phyloP scores from a whole-genome alignment of 2,329 filamentous ascomycete genomes.

The Fonsecaea erecta region DNA sequence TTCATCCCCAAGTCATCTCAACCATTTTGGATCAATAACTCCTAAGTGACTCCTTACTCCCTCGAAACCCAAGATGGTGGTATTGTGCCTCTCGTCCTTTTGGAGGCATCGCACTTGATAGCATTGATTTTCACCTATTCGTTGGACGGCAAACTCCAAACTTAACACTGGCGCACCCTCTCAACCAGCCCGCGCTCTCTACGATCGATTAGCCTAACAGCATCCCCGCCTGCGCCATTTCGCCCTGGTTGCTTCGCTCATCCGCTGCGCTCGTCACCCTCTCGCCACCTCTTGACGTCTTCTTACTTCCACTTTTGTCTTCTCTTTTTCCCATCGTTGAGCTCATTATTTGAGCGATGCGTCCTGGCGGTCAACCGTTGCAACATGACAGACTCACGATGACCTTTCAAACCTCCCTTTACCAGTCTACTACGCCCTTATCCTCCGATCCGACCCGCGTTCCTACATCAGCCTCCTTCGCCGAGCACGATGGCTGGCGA shows the following conservation, averaged over 20 bases:
- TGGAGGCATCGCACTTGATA: constrained; percentile 27
- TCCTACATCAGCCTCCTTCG: constrained; percentile 18
- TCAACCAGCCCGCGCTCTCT: neutral
- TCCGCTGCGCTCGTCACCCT: constrained; percentile 23
- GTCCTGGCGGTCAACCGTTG: constrained; percentile 30
- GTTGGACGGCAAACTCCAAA: constrained; percentile 9
- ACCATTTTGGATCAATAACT: neutral
- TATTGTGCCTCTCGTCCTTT: constrained; percentile 22
- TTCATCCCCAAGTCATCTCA: neutral
- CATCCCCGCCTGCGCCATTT: constrained; percentile 32
- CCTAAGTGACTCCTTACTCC: neutral
- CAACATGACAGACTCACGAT: constrained; percentile 33
- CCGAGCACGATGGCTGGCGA: constrained; percentile 25
- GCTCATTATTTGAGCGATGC: constrained; percentile 30
- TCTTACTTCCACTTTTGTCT: constrained; percentile 9
- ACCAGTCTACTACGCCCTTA: constrained; percentile 23
- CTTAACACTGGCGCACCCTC: neutral
- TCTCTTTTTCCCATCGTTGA: constrained; percentile 9
- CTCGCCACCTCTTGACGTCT: constrained; percentile 25
- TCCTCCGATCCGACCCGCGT: constrained; percentile 26
- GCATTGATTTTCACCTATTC: neutral
- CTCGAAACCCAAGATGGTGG: constrained; percentile 27
- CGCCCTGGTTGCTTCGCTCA: constrained; percentile 7
- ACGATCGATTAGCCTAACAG: constrained; percentile 19
- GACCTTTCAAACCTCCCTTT: constrained; percentile 32